A percentile compares a stretch with the other conserved stretches of the same genome.
phyloP scores from a whole-genome alignment of 2,329 filamentous ascomycete genomes.

The Tolypocladium sp. region DNA sequence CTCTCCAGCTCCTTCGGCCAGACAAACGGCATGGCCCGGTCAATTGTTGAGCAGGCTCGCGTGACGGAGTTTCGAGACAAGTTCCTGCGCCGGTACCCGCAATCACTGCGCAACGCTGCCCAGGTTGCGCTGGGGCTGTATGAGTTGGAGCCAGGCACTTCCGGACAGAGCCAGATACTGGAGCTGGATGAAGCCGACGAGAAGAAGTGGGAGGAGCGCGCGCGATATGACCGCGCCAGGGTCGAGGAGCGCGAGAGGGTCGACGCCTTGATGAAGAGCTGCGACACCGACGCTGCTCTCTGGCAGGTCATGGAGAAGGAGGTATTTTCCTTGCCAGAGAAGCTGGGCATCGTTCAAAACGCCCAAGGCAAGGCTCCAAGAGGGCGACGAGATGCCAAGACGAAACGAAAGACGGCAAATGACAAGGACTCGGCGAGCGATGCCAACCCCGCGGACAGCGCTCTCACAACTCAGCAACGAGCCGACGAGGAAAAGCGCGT shows the following conservation, averaged over 20 bases:
- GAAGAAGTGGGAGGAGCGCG: constrained; percentile 23
- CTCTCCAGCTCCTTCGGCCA: neutral
- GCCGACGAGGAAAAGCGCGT: constrained; percentile 21
- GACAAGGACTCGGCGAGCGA: neutral
- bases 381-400: constrained; percentile 3
- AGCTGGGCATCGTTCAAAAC: constrained; percentile 37
- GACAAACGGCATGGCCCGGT: constrained; percentile 11
- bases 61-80: constrained; percentile 22
- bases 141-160: constrained; percentile 18
- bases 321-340: constrained; percentile 52
- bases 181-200: constrained; percentile 21
- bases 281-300: constrained; percentile 52
- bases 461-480: neutral
- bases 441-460: neutral
- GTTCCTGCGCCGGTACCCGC: constrained; percentile 27
- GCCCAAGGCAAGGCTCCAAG: constrained; percentile 5
- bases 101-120: constrained; percentile 28
- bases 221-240: constrained; percentile 25
- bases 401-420: constrained; percentile 5
- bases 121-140: constrained; percentile 29
- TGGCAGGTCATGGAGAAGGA: constrained; percentile 60
- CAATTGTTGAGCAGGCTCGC: constrained; percentile 22
- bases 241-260: constrained; percentile 42
- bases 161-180: constrained; percentile 14
- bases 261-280: constrained; percentile 41